Evolutionary conservation across 257 asterid species (phyloP), one percentile per base, ranked within the genome.

Genomic region (Rubia yunnanensis): DNA sequence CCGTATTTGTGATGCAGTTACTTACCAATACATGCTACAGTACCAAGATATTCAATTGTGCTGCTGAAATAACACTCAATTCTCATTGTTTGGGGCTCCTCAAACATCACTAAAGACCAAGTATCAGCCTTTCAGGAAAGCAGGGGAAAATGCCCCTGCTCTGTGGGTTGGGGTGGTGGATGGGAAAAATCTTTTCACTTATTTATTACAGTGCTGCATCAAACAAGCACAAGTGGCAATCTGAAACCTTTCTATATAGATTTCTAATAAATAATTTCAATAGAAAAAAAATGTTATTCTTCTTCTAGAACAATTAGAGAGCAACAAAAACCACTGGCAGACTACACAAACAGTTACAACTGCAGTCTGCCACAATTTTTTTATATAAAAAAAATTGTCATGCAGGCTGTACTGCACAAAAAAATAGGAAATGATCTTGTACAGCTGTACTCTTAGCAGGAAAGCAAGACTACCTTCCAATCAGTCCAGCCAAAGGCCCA

Each of bases 401-500:
- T 18, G 41, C 64, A 50, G 60, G 22, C 2, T 46, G 22, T 6
- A 46, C 7, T 41, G 5, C 54, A 48, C 10, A 32, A 60, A 46
- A 58, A 63, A 36, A 34, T 10, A 27, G 44, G 39, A 28, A 63
- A 6, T 39, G 64, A 67, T 53, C 32, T 27, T 46, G 26, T 38
- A 60, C 62, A 56, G 26, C 28, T 46, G 26, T 26, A 17, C 5
- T 28, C 8, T 31, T 60, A 53, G 63, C 73, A 27, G 20, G 56
- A 52, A 14, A 10, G 66, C 52, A 71, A 38, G 7, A 65, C 68
- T 86, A 94, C 99, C 99, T 94, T 69, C 99, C 99, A 32, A 94
- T 90, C 56, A 94, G 76, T 79, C 99, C 99, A 74, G 99, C 94
- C 36, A 94, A 81, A 76, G 99, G 96, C 63, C 97, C 99, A 80